Evolutionary conservation across 768 basidiomycete genomes (phyloP), one percentile per base, ranked within the genome.

Genomic region (Termitomyces heimii): DNA sequence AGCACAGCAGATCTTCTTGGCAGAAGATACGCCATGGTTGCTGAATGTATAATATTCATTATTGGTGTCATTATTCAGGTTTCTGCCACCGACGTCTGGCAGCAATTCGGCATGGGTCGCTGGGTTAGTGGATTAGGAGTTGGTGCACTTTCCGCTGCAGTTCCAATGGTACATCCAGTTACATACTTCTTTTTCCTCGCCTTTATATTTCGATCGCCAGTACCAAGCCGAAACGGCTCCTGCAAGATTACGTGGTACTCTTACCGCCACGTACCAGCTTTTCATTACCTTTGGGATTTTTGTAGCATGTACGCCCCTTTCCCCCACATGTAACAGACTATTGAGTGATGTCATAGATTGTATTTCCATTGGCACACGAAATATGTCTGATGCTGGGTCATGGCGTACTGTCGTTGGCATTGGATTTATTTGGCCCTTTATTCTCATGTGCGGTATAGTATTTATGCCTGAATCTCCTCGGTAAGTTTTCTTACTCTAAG

Each of bases 191-290:
- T 35, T 47, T 20, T 59, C 58, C 48, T 32, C 14, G 45, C 49
- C 49, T 26, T 28, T 14, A 54, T 40, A 39, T 37, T 52, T 57
- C 8, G 5, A 32, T 9, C 10, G 18, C 4, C 34, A 81, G 77
- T 88, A 85, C 67, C 83, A 86, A 77, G 84, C 85, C 9, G 87
- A 89, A 68, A 84, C 83, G 0, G 86, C 86, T 0, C 89, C 88
- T 13, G 75, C 83, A 12, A 81, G 88, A 60, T 83, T 90, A 55
- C 80, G 88, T 53, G 88, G 89, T 4, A 81, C 85, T 1, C 70
- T 86, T 31, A 87, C 85, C 35, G 81, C 81, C 3, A 81, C 81
- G 5, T 82, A 80, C 61, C 82, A 84, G 63, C 71, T 85, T 14
- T 84, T 86, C 70, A 86, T 88, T 63, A 88, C 86, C 0, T 76